A percentile compares a stretch with the other conserved stretches of the same genome.
phyloP scores from a whole-genome alignment of 2,329 filamentous ascomycete genomes.

The Venturia effusa region DNA sequence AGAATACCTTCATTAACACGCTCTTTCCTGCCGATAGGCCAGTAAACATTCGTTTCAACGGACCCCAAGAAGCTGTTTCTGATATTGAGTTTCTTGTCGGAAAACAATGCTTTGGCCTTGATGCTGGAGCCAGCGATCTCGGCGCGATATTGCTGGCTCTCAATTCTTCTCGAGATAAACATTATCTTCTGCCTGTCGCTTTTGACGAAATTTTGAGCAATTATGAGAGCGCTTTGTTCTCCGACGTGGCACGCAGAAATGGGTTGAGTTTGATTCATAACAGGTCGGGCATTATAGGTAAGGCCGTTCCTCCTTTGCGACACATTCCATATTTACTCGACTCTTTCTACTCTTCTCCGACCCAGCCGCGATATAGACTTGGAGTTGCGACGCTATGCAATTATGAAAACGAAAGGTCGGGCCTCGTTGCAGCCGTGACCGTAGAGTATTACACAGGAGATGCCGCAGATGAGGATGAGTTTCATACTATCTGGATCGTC shows the following conservation, averaged over 20 bases:
- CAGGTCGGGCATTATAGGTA: neutral
- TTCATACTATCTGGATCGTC: neutral
- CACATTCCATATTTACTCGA: neutral
- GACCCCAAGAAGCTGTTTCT: neutral
- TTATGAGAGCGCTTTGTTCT: neutral
- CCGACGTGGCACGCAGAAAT: neutral
- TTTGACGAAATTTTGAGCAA: neutral
- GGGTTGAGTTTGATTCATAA: neutral
- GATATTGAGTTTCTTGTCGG: neutral
- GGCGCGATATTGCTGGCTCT: neutral
- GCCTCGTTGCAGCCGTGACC: neutral
- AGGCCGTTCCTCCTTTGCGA: neutral
- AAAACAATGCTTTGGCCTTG: neutral
- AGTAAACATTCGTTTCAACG: neutral
- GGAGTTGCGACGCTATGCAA: neutral
- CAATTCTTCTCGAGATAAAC: neutral
- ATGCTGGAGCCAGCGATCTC: neutral
- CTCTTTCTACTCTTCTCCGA: neutral
- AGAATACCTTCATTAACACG: neutral
- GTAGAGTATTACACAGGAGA: neutral
- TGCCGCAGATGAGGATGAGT: neutral
- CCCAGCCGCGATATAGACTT: neutral
- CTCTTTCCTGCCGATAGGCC: neutral
- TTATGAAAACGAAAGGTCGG: neutral
- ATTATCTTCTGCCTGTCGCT: neutral